Evolutionary conservation across 345 rosid genomes (phyloP).

Genomic region (Nephelium lappaceum): DNA sequence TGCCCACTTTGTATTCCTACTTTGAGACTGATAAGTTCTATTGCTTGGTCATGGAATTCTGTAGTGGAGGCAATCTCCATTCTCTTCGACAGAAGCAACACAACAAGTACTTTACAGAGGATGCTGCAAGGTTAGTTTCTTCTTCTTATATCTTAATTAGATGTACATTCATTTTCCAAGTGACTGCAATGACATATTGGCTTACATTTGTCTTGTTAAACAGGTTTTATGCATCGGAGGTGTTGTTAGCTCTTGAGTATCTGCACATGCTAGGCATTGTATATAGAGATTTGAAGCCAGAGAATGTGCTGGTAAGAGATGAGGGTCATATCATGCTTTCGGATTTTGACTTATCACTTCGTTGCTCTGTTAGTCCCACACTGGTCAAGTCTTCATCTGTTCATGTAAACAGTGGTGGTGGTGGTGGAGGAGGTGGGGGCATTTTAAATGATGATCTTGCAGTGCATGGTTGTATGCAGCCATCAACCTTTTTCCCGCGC

Average conservation of each 20-base stretch:
- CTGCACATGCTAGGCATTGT: conserved; percentile 96
- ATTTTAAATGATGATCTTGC: conserved; percentile 64
- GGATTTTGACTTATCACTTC: conserved; percentile 84
- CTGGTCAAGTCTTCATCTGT: conserved; percentile 84
- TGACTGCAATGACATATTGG: no score
- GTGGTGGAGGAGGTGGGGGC: conserved; percentile 34
- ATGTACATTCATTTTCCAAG: no score
- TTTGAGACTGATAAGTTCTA: conserved; percentile 70
- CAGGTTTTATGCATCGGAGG: conserved; percentile 93
- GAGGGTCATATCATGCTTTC: conserved; percentile 95
- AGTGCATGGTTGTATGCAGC: conserved; percentile 68
- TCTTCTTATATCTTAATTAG: neutral
- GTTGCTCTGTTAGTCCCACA: conserved; percentile 86
- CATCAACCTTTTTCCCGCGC: conserved; percentile 78
- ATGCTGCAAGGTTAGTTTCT: conserved; percentile 56
- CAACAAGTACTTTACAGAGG: conserved; percentile 63
- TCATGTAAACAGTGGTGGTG: conserved; percentile 29
- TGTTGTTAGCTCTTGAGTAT: conserved; percentile 84
- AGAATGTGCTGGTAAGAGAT: conserved; percentile 81
- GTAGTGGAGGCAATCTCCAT: conserved; percentile 81
- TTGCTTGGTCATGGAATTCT: conserved; percentile 80
- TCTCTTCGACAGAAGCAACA: conserved; percentile 79
- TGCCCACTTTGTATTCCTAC: conserved; percentile 67
- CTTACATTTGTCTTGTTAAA: neutral
- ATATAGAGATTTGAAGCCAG: conserved; percentile 88